Evolutionary conservation across 2,329 filamentous ascomycete genomes (phyloP), one percentile per base, ranked within the genome.

Genomic region (Aspergillus transmontanensis): DNA sequence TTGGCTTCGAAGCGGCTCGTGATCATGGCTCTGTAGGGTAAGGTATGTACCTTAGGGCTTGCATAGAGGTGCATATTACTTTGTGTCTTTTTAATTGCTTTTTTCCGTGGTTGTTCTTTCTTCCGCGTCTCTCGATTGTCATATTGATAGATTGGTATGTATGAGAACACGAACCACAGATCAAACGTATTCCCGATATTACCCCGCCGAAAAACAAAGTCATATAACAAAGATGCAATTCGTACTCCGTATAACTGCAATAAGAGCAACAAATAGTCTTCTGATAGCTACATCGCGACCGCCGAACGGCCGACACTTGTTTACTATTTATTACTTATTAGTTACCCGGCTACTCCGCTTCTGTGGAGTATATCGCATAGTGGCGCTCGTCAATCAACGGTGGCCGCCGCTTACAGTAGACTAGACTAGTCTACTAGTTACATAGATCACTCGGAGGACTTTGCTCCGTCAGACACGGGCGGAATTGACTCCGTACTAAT

Each of bases 391-490:
- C 12, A 55, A 39, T 39, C 51, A 55, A 55, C 21, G 34, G 48
- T 50, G 26, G 51, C 51, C 34, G 51, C 32, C n/a, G 32, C 51
- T 6, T 55, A 41, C 39, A 41, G 48, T 16, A 11, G 14, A 12
- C 30, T 55, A 39, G 32, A 53, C 50, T 50, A n/a, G 28, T 51
- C 12, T 36, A 34, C 32, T 36, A 43, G 30, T 23, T 60, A 55
- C 58, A 59, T 46, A 48, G 32, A 51, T 51, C 62, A 39, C 30
- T 54, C 51, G 62, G 62, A 64, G 28, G 46, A 61, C 59, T 58
- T 55, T 61, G 55, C 62, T 64, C 62, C 62, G 59, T 54, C 46
- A 32, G 48, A 32, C 48, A 51, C 48, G 48, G 48, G 26, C 28
- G 19, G 48, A 34, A 21, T 21, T 32, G 28, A 51, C 26, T 32